Evolutionary conservation across 164 flowering plant genomes (phyloP), one percentile per base, ranked within the genome.

Genomic region (Hamamelis virginiana): DNA sequence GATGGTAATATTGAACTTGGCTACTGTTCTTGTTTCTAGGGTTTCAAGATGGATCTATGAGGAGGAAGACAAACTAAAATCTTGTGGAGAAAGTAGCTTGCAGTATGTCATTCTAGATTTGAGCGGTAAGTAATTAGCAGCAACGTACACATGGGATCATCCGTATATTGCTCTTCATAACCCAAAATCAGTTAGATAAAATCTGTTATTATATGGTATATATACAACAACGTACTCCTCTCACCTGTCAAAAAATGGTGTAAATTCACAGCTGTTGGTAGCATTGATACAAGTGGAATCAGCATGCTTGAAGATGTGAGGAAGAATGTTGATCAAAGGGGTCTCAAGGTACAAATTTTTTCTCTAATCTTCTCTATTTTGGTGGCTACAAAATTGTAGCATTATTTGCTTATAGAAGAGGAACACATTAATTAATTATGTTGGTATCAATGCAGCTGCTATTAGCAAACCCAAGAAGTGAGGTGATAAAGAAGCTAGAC

Each of bases 261-360:
- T 33, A 33, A 33, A 33, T 33, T 33, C 41, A 13, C 88, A 93
- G 97, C 88, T 47, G 86, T 87, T 5, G 82, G 85, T 8, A 80
- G 78, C 80, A 90, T 94, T 25, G 98, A 94, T 55, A 87, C 98
- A 8, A 90, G 98, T 53, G 98, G 97, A 9, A 83, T 89, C 53
- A 81, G 84, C 80, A 85, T 87, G 89, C 78, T 94, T 5, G 86
- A 83, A 47, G 97, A 94, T 74, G 69, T 87, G 5, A 83, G 86
- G 80, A 90, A 85, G 69, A 80, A 15, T 9, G 14, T 71, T 1
- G 88, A 91, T 4, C 74, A 83, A 75, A 79, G 79, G 64, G 86
- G 82, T 11, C 80, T 91, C 12, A 83, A 87, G 94, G 97, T 91
- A 86, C 9, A 12, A 13, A 43, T 18, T 12, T 33, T 33, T 66